Conservation (phyloP, 306 rosid genomes). For the Begonia loranthoides region DNA sequence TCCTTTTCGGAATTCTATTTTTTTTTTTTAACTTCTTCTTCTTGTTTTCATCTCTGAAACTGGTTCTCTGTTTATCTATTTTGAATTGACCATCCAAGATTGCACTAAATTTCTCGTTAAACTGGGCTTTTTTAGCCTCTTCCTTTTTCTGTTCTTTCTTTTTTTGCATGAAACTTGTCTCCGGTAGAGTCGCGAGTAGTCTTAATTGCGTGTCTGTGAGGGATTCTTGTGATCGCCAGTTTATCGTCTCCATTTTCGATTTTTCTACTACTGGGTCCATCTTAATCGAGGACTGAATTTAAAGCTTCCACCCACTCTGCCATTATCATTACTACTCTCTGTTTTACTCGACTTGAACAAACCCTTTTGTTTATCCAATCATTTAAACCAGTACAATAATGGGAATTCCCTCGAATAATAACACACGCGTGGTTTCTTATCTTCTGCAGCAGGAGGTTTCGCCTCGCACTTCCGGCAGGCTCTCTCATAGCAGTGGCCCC, state of each 20-base stretch:
- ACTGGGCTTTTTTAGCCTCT: background rate
- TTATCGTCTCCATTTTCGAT: background rate
- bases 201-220: background rate
- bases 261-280: background rate
- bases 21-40: slow-evolving; percentile 1
- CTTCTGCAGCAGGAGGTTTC: slow-evolving; percentile 59
- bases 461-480: slow-evolving; percentile 85
- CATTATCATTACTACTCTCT: background rate
- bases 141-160: background rate
- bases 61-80: too few species aligned
- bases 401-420: background rate
- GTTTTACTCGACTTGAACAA: background rate
- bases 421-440: background rate
- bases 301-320: background rate
- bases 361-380: background rate
- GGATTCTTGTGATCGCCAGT: background rate
- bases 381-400: background rate
- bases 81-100: too few species aligned
- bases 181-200: background rate
- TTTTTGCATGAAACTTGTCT: background rate
- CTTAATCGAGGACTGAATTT: background rate
- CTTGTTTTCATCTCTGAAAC: background rate
- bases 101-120: background rate
- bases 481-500: slow-evolving; percentile 91
- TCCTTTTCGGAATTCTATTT: background rate